Base-by-base conservation (phyloP, 2,329 filamentous ascomycete species). In the Clarireedia hainanense region DNA sequence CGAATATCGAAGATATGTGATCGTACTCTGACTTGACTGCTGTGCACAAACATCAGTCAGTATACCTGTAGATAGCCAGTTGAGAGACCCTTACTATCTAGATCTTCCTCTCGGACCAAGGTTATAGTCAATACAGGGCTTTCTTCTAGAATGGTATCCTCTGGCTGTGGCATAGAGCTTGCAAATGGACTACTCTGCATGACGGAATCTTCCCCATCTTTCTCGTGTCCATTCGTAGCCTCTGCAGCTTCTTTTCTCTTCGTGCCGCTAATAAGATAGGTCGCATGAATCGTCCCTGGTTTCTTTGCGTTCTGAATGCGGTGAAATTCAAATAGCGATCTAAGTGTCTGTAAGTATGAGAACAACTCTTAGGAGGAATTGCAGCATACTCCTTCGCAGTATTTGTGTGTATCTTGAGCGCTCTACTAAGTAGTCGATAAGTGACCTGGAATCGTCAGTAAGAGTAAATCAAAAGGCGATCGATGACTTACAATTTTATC, bases 281-380 rank as follows among this genome's bases (percentile, higher is more conserved):
- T 96, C 46, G 92, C 94, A 73, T 95, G 83, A n/a, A 96, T 76
- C 26, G 83, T 85, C 23, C 83, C 80, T 0, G 87, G 78, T 58
- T 84, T 86, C 70, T 86, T 89, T 54, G 75, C 77, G 70, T 91
- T 95, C 68, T 95, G 88, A 56, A 78, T 81, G 60, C 79, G 77
- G 70, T 96, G 83, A 63, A 95, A 97, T 34, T 95, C 88, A 71
- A 83, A 95, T 15, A 91, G 82, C 81, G 94, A 95, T 70, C 86
- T 95, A 52, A 17, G n/a, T 61, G 57, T 24, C 24, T 27, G 53
- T 59, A 42, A 65, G 39, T 17, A 46, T 27, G 37, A 42, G 40
- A 6, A 0, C 14, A 24, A 20, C 39, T 12, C 36, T 6, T 4
- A 45, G 14, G 23, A 24, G 7, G 2, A 20, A 2, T 12, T 5